Percentiles rank a stretch among this genome's conserved stretches.
phyloP scores from a whole-genome alignment of 2,329 filamentous ascomycete genomes.

The Talaromyces sp. region DNA sequence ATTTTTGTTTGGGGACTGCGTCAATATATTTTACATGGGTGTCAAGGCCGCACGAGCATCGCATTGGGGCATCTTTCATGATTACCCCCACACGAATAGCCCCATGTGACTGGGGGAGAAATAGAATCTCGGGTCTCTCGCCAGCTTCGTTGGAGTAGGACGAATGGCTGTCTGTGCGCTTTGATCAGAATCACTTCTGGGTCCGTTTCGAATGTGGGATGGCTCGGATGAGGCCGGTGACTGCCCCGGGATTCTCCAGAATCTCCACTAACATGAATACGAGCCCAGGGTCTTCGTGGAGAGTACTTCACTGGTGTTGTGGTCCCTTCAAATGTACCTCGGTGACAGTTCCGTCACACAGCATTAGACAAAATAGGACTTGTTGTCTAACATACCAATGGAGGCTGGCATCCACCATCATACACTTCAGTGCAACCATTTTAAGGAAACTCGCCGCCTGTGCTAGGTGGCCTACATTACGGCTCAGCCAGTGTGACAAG shows the following conservation, averaged over 20 bases:
- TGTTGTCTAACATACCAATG: neutral
- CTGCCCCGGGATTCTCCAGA: neutral
- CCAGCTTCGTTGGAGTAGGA: neutral
- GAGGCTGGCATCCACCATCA: neutral
- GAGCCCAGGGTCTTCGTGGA: neutral
- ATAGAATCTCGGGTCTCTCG: neutral
- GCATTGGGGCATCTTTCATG: neutral
- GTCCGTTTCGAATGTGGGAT: neutral
- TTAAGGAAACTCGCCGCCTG: neutral
- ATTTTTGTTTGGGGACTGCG: neutral
- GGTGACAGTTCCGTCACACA: neutral
- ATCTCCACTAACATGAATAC: neutral
- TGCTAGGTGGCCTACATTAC: neutral
- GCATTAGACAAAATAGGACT: neutral
- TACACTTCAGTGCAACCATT: neutral
- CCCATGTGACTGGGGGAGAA: conserved; percentile 13
- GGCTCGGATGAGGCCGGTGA: neutral
- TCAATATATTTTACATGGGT: neutral
- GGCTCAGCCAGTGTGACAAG: neutral
- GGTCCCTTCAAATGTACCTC: neutral
- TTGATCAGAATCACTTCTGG: neutral
- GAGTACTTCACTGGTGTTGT: neutral
- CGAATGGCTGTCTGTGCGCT: conserved; percentile 3
- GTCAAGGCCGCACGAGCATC: neutral
- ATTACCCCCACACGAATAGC: conserved; percentile 5